phyloP scores from a whole-genome alignment of 495 filamentous ascomycete species.

The Xylaria venustula region DNA sequence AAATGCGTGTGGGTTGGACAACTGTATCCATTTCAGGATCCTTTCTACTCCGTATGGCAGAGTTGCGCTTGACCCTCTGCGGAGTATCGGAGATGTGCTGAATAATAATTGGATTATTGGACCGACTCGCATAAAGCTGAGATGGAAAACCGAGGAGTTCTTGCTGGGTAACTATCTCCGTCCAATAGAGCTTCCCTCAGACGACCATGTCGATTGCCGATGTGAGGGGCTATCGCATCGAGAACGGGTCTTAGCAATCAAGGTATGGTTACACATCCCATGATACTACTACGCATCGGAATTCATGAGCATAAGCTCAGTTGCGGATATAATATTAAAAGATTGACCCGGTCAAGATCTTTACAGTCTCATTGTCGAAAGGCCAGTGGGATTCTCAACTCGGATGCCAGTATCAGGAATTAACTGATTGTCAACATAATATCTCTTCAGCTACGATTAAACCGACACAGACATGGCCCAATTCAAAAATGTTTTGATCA shows the following conservation, averaged over 20 bases:
- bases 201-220: not conserved
- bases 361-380: not conserved
- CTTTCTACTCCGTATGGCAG: too few species aligned
- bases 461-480: constrained; percentile 12
- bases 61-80: too few species aligned
- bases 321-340: not conserved
- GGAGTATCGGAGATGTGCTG: constrained; percentile 3
- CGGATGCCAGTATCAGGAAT: not conserved
- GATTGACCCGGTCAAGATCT: not conserved
- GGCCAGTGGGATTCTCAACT: not conserved
- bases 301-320: not conserved
- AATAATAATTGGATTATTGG: not conserved
- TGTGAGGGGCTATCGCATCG: too few species aligned
- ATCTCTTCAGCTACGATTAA: too few species aligned
- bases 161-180: not conserved
- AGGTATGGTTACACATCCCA: not conserved
- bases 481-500: constrained; percentile 27
- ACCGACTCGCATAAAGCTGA: not conserved
- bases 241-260: too few species aligned
- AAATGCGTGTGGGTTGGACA: too few species aligned
- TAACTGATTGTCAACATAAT: too few species aligned
- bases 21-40: too few species aligned
- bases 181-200: not conserved
- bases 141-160: not conserved
- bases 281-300: not conserved